Base-by-base conservation (phyloP, 495 filamentous ascomycete genomes). In the Ramalina intermedia region DNA sequence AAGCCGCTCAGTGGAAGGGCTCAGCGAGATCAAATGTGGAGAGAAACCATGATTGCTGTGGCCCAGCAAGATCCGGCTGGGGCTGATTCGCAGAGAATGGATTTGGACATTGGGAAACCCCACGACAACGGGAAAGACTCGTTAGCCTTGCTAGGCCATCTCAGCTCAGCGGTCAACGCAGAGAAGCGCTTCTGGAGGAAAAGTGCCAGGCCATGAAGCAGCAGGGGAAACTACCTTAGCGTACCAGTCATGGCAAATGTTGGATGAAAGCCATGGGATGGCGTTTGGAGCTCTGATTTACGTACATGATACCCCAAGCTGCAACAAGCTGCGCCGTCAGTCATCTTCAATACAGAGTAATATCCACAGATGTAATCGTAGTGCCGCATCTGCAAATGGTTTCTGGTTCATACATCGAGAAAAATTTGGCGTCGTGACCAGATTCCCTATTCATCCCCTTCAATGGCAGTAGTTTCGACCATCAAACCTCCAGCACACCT, bases 391-490 rank as follows among this genome's bases (percentile, higher is more conserved):
- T 7, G 29, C n/a, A n/a, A 8, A 21, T 33, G 2, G 3, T 16
- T 41, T 8, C 38, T 37, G 2, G 20, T 37, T 21, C 29, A 9
- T 1, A 20, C 46, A 13, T 26, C 36, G 13, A 47, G 29, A n/a
- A 14, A 49, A 14, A 11, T 20, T 12, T 27, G 17, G 16, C 18
- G n/a, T 13, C 8, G 2, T 13, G 29, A 33, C 5, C 7, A 13
- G 0, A 14, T 17, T n/a, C 14, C 3, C 37, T 51, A 43, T 13
- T 13, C 21, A 47, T 48, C 43, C 14, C 37, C 52, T 35, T 91
- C 85, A 83, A 84, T 90, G 43, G 73, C 67, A 20, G 86, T 93
- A 21, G 86, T 93, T 64, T 94, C 87, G 9, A 88, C 82, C 52
- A 73, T 83, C 61, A 90, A 78, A 47, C 73, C 79, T 57, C 78